These are phyloP conservation scores for Leccinum broughii DNA, from an alignment of 768 basidiomycete species.

Conservation along the genomic window DNA sequence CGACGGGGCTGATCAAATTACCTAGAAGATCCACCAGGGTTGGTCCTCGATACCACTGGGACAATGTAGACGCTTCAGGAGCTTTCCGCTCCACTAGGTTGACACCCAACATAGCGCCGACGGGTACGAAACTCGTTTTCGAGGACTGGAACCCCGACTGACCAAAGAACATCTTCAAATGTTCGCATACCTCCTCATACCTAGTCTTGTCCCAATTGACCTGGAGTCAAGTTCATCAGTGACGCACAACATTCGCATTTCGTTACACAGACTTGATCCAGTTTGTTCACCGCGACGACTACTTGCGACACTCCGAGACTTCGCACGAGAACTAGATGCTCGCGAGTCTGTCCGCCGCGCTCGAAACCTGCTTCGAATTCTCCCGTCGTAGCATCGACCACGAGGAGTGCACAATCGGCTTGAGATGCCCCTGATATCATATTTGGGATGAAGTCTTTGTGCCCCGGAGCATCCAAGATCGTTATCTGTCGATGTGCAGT, in stretches of 20 bases:
- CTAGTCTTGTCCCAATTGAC: conserved; percentile 85
- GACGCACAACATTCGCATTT: not conserved
- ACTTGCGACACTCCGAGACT: conserved; percentile 92
- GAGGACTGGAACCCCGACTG: conserved; percentile 84
- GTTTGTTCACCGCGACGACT: conserved; percentile 91
- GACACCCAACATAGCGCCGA: conserved; percentile 86
- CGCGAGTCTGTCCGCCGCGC: conserved; percentile 91
- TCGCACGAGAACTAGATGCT: conserved; percentile 88
- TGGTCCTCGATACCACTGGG: conserved; percentile 82
- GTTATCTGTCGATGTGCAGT: conserved; percentile 81
- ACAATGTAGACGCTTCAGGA: conserved; percentile 47
- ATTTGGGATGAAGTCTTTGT: conserved; percentile 97
- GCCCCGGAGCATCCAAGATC: conserved; percentile 96
- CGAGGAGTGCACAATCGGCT: conserved; percentile 92
- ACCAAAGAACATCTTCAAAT: conserved; percentile 75
- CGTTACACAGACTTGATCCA: conserved; percentile 61
- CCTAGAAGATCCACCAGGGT: conserved; percentile 85
- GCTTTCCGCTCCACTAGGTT: conserved; percentile 64
- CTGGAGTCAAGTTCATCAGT: conserved; percentile 40
- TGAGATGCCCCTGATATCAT: conserved; percentile 99
- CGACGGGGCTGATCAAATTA: conserved; percentile 30
- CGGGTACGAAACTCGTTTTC: conserved; percentile 84
- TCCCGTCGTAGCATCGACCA: conserved; percentile 86
- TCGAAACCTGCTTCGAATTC: conserved; percentile 98
- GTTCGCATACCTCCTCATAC: conserved; percentile 79